Evolutionary conservation across 768 basidiomycete genomes (phyloP).

Genomic region (Sarcodon aspratus): DNA sequence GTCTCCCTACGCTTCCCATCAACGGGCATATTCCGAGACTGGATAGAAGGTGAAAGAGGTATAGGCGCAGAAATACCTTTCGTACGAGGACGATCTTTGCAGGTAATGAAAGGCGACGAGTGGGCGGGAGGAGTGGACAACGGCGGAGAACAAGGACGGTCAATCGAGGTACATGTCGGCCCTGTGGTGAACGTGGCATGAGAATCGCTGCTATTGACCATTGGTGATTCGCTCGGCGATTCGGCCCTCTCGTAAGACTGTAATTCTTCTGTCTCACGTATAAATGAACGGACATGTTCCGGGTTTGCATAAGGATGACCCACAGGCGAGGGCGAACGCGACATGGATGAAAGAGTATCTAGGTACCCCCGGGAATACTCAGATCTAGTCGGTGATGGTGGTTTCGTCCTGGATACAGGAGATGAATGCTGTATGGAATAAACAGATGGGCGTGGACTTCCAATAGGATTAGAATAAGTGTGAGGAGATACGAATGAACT

Average conservation of each 20-base stretch:
- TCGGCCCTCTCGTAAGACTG: background rate
- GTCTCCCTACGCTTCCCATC: background rate
- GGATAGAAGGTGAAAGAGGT: conserved; percentile 1
- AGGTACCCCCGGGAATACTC: conserved; percentile 4
- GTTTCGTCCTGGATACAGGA: conserved; percentile 6
- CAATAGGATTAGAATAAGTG: conserved; percentile 4
- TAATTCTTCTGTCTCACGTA: conserved; percentile 4
- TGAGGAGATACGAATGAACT: conserved; percentile 1
- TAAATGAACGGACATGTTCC: conserved; percentile 31
- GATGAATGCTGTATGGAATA: conserved; percentile 5
- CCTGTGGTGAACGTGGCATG: conserved; percentile 32
- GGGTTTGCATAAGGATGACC: conserved; percentile 79
- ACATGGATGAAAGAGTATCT: conserved; percentile 14
- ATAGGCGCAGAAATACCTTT: conserved; percentile 16
- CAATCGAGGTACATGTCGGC: no score
- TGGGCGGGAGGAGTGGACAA: conserved; percentile 21
- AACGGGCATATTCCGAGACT: background rate
- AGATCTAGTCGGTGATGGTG: conserved; percentile 10
- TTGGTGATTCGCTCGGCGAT: no score
- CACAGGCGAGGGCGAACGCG: conserved; percentile 24
- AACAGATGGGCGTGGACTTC: conserved; percentile 5
- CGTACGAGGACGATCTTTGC: background rate
- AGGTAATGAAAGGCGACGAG: background rate
- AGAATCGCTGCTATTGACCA: conserved; percentile 36
- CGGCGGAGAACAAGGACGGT: conserved; percentile 1